phyloP scores from a whole-genome alignment of 306 rosid genomes.

The Acacia crassicarpa region DNA sequence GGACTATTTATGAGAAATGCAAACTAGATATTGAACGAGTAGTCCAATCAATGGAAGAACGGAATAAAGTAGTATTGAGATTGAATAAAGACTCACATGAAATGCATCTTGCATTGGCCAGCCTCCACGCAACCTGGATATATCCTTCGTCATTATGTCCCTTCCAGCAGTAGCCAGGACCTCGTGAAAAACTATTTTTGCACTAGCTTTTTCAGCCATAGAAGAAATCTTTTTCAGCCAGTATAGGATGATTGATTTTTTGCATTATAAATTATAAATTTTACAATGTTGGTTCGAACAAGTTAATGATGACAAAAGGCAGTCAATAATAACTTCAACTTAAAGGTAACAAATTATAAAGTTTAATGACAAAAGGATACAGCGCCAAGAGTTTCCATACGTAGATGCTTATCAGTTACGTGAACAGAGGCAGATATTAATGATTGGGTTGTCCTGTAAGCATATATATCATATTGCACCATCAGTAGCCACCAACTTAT shows the following conservation, averaged over 20 bases:
- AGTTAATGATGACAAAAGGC: slow-evolving; percentile 17
- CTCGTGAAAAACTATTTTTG: slow-evolving; percentile 83
- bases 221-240: slow-evolving; percentile 69
- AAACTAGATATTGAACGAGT: slow-evolving; percentile 6
- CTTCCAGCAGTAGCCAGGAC: slow-evolving; percentile 87
- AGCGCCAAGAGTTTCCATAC: slow-evolving; percentile 88
- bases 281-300: neutral
- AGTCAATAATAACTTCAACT: neutral
- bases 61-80: slow-evolving; percentile 16
- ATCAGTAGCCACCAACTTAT: slow-evolving; percentile 23
- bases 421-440: slow-evolving; percentile 75
- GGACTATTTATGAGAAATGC: slow-evolving; percentile 2
- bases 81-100: slow-evolving; percentile 59
- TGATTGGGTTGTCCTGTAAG: slow-evolving; percentile 83
- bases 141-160: slow-evolving; percentile 86
- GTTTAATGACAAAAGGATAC: slow-evolving; percentile 59
- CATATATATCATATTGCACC: slow-evolving; percentile 38
- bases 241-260: slow-evolving; percentile 51
- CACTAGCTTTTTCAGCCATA: slow-evolving; percentile 89
- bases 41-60: neutral
- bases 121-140: slow-evolving; percentile 94
- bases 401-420: slow-evolving; percentile 84
- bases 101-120: slow-evolving; percentile 99
- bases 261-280: slow-evolving; percentile 11
- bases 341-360: slow-evolving; percentile 4